Conservation (phyloP, 257 asterid genomes). For the Petunia axillaris region DNA sequence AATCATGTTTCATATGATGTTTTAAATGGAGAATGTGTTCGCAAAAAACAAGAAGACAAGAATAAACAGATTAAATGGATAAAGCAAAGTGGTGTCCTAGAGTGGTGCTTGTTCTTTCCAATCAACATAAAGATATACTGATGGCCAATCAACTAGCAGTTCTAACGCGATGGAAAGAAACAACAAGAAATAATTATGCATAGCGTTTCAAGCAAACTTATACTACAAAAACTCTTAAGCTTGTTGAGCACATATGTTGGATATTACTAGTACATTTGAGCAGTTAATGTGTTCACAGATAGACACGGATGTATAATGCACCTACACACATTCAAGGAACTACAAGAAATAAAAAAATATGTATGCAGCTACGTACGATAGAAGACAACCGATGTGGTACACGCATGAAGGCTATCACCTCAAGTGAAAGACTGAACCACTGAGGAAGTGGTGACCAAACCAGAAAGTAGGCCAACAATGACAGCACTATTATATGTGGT, state of each 20-base stretch:
- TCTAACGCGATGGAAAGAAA: not conserved
- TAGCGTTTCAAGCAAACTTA: not conserved
- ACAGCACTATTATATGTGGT: slow-evolving; percentile 77
- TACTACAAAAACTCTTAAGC: slow-evolving; percentile 19
- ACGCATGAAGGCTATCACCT: slow-evolving; percentile 15
- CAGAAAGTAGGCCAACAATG: slow-evolving; percentile 80
- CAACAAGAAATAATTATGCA: not conserved
- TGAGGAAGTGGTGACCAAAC: slow-evolving; percentile 69
- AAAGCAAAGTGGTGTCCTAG: not conserved
- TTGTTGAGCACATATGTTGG: slow-evolving; percentile 6
- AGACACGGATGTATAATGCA: not conserved
- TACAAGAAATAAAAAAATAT: slow-evolving; percentile 25
- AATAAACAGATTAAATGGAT: not conserved
- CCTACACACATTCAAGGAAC: slow-evolving; percentile 1
- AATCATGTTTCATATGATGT: slow-evolving; percentile 14
- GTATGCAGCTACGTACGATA: not conserved
- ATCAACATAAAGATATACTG: not conserved
- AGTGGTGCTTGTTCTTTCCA: not conserved
- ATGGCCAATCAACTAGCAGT: not conserved
- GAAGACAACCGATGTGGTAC: not conserved
- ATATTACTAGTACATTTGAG: not conserved
- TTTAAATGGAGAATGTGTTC: not conserved
- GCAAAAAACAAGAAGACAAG: not conserved
- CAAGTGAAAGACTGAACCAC: slow-evolving; percentile 55
- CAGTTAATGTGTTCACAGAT: not conserved